Conservation (phyloP, 768 basidiomycete species). For the Cystobasidium ongulense region DNA sequence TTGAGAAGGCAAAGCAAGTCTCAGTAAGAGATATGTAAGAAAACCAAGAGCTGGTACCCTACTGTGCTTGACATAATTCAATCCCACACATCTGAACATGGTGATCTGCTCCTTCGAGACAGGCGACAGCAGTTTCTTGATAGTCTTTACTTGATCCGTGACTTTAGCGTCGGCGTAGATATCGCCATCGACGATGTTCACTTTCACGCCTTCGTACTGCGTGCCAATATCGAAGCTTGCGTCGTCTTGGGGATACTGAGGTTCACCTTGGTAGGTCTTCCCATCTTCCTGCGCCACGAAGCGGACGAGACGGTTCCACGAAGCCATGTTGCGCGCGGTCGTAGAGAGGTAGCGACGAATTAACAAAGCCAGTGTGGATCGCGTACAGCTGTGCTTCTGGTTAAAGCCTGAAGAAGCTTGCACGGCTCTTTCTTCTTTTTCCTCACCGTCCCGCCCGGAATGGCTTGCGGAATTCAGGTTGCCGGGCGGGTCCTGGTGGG, state of each 20-base stretch:
- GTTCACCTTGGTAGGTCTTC: conserved; percentile 41
- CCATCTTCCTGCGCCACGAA: conserved; percentile 26
- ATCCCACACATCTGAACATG: conserved; percentile 19
- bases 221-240: conserved; percentile 22
- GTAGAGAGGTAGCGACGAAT: not conserved
- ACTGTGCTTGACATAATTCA: conserved; percentile 27
- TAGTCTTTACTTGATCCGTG: conserved; percentile 7
- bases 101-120: conserved; percentile 29
- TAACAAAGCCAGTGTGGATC: not conserved
- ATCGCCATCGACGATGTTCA: conserved; percentile 8
- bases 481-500: not conserved
- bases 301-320: conserved; percentile 22
- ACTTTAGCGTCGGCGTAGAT: conserved; percentile 21
- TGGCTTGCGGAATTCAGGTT: not conserved
- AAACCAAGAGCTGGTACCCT: not conserved
- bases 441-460: not conserved
- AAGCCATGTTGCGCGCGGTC: not conserved
- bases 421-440: not conserved
- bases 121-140: conserved; percentile 29
- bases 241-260: conserved; percentile 14
- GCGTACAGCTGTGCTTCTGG: no score
- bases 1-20: not conserved
- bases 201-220: conserved; percentile 21
- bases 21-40: no score
- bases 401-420: not conserved